Conservation (phyloP, 2,329 filamentous ascomycete species). For the Neodidymelliopsis sp. region DNA sequence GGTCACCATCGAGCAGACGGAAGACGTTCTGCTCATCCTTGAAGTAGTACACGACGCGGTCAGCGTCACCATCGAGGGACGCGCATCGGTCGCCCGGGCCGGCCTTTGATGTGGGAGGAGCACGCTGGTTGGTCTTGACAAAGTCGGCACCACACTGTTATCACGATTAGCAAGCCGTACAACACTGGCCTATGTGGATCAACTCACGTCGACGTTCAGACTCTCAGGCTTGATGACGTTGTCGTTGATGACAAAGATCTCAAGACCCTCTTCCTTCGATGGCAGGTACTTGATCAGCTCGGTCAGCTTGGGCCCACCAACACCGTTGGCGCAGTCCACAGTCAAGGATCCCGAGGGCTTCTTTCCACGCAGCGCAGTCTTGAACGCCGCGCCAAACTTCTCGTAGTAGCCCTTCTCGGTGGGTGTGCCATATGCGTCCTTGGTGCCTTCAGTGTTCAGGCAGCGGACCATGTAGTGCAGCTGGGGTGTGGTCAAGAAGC, state of each 20-base stretch:
- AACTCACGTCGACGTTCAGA: constrained; percentile 81
- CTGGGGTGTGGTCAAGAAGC: constrained; percentile 95
- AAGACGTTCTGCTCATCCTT: constrained; percentile 82
- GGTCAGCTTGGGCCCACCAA: constrained; percentile 88
- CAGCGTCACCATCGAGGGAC: constrained; percentile 93
- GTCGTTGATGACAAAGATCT: constrained; percentile 90
- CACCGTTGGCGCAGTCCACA: constrained; percentile 96
- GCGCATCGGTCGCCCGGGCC: constrained; percentile 79
- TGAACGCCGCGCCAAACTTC: constrained; percentile 87
- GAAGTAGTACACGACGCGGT: constrained; percentile 96
- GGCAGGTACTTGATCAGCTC: constrained; percentile 87
- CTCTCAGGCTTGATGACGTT: constrained; percentile 89
- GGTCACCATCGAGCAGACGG: constrained; percentile 93
- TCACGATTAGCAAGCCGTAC: constrained; percentile 16
- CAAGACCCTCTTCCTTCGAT: constrained; percentile 69
- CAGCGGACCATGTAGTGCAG: constrained; percentile 96
- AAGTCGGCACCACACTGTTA: constrained; percentile 88
- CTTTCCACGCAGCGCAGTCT: constrained; percentile 79
- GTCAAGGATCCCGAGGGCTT: constrained; percentile 73
- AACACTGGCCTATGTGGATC: neutral
- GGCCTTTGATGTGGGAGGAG: constrained; percentile 82
- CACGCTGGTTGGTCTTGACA: constrained; percentile 95
- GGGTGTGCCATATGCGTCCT: constrained; percentile 84
- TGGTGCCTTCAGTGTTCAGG: constrained; percentile 88
- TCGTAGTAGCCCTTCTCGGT: constrained; percentile 94